These are phyloP conservation scores for Amanita subjunquillea DNA, from an alignment of 768 basidiomycete genomes.

Conservation along the genomic window DNA sequence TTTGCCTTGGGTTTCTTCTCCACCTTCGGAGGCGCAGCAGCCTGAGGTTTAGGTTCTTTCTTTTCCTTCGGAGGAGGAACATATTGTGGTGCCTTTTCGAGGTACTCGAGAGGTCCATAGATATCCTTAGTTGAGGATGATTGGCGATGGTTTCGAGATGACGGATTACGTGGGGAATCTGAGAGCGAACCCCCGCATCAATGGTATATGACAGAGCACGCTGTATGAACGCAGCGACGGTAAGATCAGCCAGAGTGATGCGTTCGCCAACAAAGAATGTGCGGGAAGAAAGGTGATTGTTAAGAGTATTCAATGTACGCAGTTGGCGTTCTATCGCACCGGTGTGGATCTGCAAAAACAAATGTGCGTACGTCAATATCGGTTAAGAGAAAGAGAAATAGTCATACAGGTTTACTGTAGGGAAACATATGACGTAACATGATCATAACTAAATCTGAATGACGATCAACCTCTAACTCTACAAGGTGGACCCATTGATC, in stretches of 20 bases:
- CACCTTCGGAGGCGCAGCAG: slow-evolving; percentile 41
- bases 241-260: slow-evolving; percentile 87
- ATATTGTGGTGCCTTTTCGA: slow-evolving; percentile 64
- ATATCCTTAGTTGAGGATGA: slow-evolving; percentile 65
- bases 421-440: slow-evolving; percentile 43
- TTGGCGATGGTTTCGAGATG: slow-evolving; percentile 82
- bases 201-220: slow-evolving; percentile 44
- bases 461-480: slow-evolving; percentile 49
- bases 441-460: slow-evolving; percentile 24
- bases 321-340: slow-evolving; percentile 39
- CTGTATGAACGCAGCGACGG: slow-evolving; percentile 48
- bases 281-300: slow-evolving; percentile 61
- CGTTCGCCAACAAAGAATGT: slow-evolving; percentile 94
- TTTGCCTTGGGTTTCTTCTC: slow-evolving; percentile 56
- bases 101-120: slow-evolving; percentile 48
- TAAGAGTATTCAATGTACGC: slow-evolving; percentile 54
- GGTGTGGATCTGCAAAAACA: slow-evolving; percentile 42
- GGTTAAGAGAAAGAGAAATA: background rate
- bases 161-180: slow-evolving; percentile 71
- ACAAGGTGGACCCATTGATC: slow-evolving; percentile 80
- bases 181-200: slow-evolving; percentile 56
- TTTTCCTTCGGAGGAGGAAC: slow-evolving; percentile 70
- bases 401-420: slow-evolving; percentile 76
- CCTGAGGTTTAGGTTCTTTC: slow-evolving; percentile 54
- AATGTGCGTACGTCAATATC: background rate